Evolutionary conservation across 2,329 filamentous ascomycete species (phyloP).

Genomic region (Chaetomium strumarium): DNA sequence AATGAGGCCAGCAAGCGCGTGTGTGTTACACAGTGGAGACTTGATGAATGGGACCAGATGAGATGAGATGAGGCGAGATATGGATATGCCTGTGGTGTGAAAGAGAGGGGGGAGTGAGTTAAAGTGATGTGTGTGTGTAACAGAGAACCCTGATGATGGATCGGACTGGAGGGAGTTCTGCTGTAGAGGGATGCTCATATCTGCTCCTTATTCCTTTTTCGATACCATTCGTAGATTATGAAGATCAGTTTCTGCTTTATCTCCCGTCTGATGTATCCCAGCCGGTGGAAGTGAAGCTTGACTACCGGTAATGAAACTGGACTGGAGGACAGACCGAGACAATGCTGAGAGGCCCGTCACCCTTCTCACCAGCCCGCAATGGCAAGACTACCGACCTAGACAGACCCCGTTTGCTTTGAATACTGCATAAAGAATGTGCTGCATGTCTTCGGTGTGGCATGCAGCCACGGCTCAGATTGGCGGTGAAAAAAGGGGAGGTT

Average conservation of each 20-base stretch:
- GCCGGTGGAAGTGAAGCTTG: background rate
- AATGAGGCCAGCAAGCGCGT: conserved; percentile 3
- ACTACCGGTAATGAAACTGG: too few species aligned
- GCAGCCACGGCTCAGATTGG: conserved; percentile 1
- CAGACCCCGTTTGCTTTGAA: background rate
- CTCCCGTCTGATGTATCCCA: background rate
- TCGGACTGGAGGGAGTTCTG: conserved; percentile 4
- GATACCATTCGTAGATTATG: conserved; percentile 25
- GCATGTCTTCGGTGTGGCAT: conserved; percentile 1
- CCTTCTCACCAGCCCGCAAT: too few species aligned
- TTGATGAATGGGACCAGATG: conserved; percentile 4
- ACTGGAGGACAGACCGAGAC: too few species aligned
- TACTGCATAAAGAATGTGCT: background rate
- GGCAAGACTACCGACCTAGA: too few species aligned
- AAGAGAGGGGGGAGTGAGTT: background rate
- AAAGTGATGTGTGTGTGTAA: background rate
- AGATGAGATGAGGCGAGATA: background rate
- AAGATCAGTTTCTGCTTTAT: conserved; percentile 5
- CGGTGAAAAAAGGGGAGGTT: background rate
- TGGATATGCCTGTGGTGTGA: background rate
- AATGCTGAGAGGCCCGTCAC: too few species aligned
- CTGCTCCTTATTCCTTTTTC: conserved; percentile 15
- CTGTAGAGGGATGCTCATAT: conserved; percentile 8
- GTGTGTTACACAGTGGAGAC: background rate
- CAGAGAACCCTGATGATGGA: background rate